Conservation (phyloP, 78 protist species). For the Emiliania huxleyi region DNA sequence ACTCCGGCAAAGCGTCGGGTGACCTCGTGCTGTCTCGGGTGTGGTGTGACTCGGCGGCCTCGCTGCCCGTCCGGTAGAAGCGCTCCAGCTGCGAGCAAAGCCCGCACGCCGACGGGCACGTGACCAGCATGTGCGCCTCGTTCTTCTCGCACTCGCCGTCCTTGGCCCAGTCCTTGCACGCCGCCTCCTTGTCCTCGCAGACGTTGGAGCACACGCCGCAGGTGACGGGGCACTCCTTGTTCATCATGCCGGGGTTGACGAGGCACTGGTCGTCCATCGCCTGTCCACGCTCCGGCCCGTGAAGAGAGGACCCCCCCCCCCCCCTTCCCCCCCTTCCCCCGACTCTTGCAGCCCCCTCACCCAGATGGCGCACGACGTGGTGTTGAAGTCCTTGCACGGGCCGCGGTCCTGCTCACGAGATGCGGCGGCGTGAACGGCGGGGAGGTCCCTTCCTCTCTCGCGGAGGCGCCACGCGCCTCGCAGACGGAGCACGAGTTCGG, state of each 20-base stretch:
- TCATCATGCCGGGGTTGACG: neutral
- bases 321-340: no score
- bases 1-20: no score
- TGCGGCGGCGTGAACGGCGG: no score
- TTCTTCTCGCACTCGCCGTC: neutral
- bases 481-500: neutral
- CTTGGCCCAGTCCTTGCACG: neutral
- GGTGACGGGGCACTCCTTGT: neutral
- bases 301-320: no score
- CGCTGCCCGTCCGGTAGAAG: neutral
- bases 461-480: no score
- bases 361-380: neutral
- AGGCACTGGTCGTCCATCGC: neutral
- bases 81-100: neutral
- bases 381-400: neutral
- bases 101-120: neutral
- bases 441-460: no score
- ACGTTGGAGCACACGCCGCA: slow-evolving; percentile 8
- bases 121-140: neutral
- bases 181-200: neutral
- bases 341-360: no score
- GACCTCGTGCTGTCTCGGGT: no score
- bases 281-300: no score
- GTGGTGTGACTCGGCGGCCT: no score
- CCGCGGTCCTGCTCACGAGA: neutral